Evolutionary conservation across 2,329 filamentous ascomycete genomes (phyloP).

Genomic region (Coccinonectria pachysandricola): DNA sequence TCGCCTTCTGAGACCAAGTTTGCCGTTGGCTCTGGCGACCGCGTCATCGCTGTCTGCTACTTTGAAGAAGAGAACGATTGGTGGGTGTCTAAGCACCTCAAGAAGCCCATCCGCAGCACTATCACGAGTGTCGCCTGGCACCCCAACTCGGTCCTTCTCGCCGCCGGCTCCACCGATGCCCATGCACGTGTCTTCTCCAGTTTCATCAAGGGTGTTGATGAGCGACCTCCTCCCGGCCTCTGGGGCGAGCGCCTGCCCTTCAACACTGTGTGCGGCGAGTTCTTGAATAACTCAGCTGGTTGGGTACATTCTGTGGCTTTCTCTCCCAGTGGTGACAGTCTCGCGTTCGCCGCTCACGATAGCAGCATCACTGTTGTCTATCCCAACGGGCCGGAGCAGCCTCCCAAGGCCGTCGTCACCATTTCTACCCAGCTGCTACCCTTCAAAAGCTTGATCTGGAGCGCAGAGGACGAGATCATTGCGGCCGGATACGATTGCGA

Average conservation of each 20-base stretch:
- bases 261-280: constrained; percentile 97
- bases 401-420: constrained; percentile 80
- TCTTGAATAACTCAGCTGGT: constrained; percentile 86
- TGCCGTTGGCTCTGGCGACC: constrained; percentile 89
- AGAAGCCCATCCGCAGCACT: constrained; percentile 96
- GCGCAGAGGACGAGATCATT: constrained; percentile 82
- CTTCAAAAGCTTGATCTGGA: constrained; percentile 91
- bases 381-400: constrained; percentile 80
- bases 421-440: constrained; percentile 84
- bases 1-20: constrained; percentile 96
- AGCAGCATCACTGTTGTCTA: constrained; percentile 96
- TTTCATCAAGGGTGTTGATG: constrained; percentile 92
- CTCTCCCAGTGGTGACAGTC: constrained; percentile 82
- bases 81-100: constrained; percentile 99
- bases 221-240: constrained; percentile 70
- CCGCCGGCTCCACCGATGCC: constrained; percentile 92
- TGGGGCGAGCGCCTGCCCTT: constrained; percentile 97
- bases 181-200: constrained; percentile 90
- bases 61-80: constrained; percentile 99
- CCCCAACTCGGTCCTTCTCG: constrained; percentile 90
- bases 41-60: constrained; percentile 94
- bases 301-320: constrained; percentile 95
- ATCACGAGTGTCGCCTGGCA: constrained; percentile 95
- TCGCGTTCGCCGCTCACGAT: constrained; percentile 91
- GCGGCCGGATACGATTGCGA: constrained; percentile 87